A percentile compares a stretch with the other conserved stretches of the same genome.
phyloP scores from a whole-genome alignment of 2,329 filamentous ascomycete species.

The Cadophora sp. region DNA sequence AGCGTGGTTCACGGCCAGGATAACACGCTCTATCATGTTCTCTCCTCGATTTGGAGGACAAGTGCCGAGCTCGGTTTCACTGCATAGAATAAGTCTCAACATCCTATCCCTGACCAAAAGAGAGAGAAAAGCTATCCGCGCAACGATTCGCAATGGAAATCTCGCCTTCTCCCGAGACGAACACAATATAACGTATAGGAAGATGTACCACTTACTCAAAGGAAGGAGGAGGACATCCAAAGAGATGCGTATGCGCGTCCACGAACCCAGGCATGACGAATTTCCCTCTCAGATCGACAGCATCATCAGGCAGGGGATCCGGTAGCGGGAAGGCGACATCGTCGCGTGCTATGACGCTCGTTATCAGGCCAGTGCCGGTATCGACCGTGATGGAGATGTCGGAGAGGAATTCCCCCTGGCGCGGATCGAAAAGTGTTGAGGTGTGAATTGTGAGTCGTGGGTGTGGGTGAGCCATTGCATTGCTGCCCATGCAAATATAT shows the following conservation, averaged over 20 bases:
- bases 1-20: constrained; percentile 59
- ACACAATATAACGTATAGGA: too few species aligned
- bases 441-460: constrained; percentile 50
- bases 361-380: constrained; percentile 50
- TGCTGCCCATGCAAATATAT: too few species aligned
- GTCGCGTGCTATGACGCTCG: constrained; percentile 44
- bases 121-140: too few species aligned
- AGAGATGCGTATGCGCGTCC: constrained; percentile 63
- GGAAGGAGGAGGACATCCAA: constrained; percentile 50
- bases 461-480: too few species aligned
- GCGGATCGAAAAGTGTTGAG: constrained; percentile 55
- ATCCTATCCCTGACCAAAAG: too few species aligned
- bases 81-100: constrained; percentile 22
- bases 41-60: constrained; percentile 63
- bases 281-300: constrained; percentile 61
- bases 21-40: constrained; percentile 60
- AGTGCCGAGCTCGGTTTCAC: constrained; percentile 47
- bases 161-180: too few species aligned
- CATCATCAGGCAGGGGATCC: constrained; percentile 42
- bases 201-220: background rate
- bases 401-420: constrained; percentile 49
- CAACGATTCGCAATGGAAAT: too few species aligned
- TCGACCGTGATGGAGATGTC: constrained; percentile 54
- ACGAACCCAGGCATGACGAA: constrained; percentile 60
- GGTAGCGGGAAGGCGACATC: constrained; percentile 24